Base-by-base conservation (phyloP, 2,329 filamentous ascomycete genomes). In the Trichophyton schoenleinii region DNA sequence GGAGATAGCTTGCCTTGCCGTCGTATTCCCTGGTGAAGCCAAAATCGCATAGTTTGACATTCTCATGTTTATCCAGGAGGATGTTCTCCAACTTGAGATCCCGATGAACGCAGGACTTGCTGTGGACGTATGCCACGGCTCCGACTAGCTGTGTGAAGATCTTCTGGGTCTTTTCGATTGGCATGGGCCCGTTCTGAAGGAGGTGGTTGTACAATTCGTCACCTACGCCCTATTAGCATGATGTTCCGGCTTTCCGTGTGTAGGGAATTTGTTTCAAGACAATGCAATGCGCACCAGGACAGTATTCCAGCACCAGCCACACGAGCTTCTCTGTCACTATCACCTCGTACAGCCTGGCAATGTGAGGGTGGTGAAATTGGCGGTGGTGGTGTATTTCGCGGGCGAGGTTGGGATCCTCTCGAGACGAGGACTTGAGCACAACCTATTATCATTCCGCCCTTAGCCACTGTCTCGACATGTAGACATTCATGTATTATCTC, bases 341-440 rank as follows among this genome's bases (percentile, higher is more conserved):
- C 63, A 99, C 92, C 78, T 99, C 94, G 79, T 99, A 97, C 22
- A 99, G 80, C 58, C 94, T 84, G 53, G 94, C 91, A 69, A 99
- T 99, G 76, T 99, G 94, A 22, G 94, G 94, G 71, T 99, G 94
- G 66, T 96, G 83, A 75, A 99, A 96, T 75, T 99, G 94, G 67
- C 94, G 88, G 73, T 99, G 94, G 73, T 99, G 94, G 74, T 99
- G 94, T 68, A 99, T 99, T 74, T 99, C 94, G 68, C 94, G 88
- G 15, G 92, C 92, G 57, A 99, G 86, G 72, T 99, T 99, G 60
- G 89, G 85, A 74, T 99, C 94, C 71, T 91, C 87, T 74, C 96
- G 96, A 72, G 94, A 92, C 65, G 94, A 94, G 64, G 91, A 96
- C 77, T 99, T 99, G 76, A 99, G 89, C 41, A 99, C 94, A 68